Evolutionary conservation across 1,139 yeast genomes (phyloP).

Genomic region (Nakaseomyces sp.): DNA sequence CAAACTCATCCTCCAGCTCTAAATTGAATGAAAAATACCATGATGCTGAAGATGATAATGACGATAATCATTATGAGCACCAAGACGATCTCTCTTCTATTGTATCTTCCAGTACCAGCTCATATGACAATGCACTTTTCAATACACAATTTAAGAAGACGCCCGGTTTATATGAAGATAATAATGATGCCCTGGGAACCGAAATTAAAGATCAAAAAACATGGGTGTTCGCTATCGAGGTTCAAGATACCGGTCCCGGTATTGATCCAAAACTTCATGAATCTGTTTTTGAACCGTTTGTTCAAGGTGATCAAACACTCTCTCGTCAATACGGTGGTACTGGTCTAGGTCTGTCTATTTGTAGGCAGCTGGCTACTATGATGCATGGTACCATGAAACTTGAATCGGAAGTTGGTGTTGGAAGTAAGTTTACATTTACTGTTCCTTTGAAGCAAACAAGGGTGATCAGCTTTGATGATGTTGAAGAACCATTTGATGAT

Average conservation of each 20-base stretch:
- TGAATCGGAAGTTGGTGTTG: conserved; percentile 61
- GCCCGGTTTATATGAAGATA: conserved; percentile 17
- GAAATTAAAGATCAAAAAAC: conserved; percentile 19
- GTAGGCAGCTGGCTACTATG: conserved; percentile 81
- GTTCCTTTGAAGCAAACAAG: conserved; percentile 71
- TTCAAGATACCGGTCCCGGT: conserved; percentile 89
- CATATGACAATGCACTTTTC: conserved; percentile 48
- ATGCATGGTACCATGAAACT: conserved; percentile 77
- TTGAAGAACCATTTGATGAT: conserved; percentile 35
- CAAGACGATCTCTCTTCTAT: conserved; percentile 29
- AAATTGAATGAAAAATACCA: background rate
- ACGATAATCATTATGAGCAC: background rate
- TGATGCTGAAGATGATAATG: conserved; percentile 1
- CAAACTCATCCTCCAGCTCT: background rate
- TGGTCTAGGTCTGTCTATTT: conserved; percentile 87
- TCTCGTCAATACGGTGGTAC: conserved; percentile 93
- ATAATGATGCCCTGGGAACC: conserved; percentile 16
- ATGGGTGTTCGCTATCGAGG: conserved; percentile 50
- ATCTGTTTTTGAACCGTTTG: conserved; percentile 89
- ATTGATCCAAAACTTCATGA: conserved; percentile 71
- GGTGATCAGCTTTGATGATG: conserved; percentile 38
- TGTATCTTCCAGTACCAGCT: conserved; percentile 42
- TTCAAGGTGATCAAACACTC: conserved; percentile 92
- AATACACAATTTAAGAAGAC: conserved; percentile 41
- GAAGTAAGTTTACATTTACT: conserved; percentile 71